Evolutionary conservation across 202 grass and related monocot genomes (phyloP).

Genomic region (Setaria viridis): DNA sequence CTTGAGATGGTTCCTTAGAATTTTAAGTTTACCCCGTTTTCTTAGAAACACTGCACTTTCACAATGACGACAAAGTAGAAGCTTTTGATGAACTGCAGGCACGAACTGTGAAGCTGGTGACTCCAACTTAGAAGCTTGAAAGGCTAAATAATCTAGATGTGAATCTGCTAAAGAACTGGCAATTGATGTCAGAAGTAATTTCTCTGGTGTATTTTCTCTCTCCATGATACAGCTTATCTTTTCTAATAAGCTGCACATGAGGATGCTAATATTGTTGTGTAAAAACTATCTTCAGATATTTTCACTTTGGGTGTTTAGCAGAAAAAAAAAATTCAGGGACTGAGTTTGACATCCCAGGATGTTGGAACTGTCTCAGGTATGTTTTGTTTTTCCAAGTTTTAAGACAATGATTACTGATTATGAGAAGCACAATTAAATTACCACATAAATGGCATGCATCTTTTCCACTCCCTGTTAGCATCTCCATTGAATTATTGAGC

Average conservation of each 20-base stretch:
- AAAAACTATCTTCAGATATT: slow-evolving; percentile 63
- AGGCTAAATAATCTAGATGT: slow-evolving; percentile 38
- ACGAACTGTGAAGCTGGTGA: slow-evolving; percentile 44
- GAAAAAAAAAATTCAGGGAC: slow-evolving; percentile 61
- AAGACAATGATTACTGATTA: background rate
- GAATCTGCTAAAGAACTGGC: slow-evolving; percentile 64
- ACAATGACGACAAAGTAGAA: slow-evolving; percentile 53
- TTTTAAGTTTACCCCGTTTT: slow-evolving; percentile 4
- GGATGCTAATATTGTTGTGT: background rate
- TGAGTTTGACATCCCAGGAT: slow-evolving; percentile 76
- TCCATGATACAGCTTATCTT: slow-evolving; percentile 74
- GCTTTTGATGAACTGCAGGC: slow-evolving; percentile 47
- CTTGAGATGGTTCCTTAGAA: background rate
- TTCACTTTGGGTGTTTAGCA: slow-evolving; percentile 79
- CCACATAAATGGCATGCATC: background rate
- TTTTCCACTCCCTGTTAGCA: slow-evolving; percentile 8
- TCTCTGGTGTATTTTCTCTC: slow-evolving; percentile 70
- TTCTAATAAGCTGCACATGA: background rate
- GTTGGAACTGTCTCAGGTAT: slow-evolving; percentile 69
- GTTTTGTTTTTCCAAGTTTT: slow-evolving; percentile 1
- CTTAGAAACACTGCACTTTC: slow-evolving; percentile 73
- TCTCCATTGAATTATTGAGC: background rate
- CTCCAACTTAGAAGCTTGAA: slow-evolving; percentile 34
- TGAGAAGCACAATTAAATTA: slow-evolving; percentile 11
- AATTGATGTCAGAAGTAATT: slow-evolving; percentile 65